Percentiles rank a stretch among this genome's conserved stretches.
These are phyloP conservation scores for Aureobasidium subglaciale DNA, from an alignment of 2,329 filamentous ascomycete genomes.

Conservation along the genomic window DNA sequence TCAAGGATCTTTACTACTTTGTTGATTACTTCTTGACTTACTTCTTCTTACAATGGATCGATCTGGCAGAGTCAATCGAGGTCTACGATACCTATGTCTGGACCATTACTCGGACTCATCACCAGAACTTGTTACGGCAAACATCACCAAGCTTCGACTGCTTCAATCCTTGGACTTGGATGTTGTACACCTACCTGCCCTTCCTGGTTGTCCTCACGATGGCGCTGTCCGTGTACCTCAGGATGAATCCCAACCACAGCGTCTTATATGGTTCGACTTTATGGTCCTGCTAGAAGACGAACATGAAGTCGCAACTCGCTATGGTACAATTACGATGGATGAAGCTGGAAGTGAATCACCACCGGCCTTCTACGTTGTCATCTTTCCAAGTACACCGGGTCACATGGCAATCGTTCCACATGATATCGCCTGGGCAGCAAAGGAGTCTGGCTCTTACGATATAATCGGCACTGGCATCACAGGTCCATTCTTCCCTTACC, in stretches of 20 bases:
- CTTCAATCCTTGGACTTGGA: background rate
- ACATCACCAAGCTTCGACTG: conserved; percentile 3
- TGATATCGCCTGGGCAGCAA: background rate
- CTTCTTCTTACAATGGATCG: background rate
- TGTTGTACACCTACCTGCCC: background rate
- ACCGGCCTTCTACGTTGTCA: conserved; percentile 7
- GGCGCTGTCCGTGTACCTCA: conserved; percentile 1
- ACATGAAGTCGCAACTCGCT: background rate
- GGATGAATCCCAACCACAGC: background rate
- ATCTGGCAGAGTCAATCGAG: background rate
- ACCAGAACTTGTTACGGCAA: background rate
- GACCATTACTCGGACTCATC: background rate
- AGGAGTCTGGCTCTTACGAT: background rate
- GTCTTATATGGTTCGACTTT: conserved; percentile 12
- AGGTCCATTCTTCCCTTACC: background rate
- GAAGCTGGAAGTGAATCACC: background rate
- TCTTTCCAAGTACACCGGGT: background rate
- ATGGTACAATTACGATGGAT: background rate
- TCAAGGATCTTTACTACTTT: background rate
- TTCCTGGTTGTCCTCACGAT: background rate
- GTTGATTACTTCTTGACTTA: background rate
- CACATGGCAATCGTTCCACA: conserved; percentile 9
- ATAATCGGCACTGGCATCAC: background rate
- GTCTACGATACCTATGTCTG: conserved; percentile 2
- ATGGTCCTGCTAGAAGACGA: background rate